phyloP scores from a whole-genome alignment of 805 yeast genomes.

The Hanseniaspora nectarophila region DNA sequence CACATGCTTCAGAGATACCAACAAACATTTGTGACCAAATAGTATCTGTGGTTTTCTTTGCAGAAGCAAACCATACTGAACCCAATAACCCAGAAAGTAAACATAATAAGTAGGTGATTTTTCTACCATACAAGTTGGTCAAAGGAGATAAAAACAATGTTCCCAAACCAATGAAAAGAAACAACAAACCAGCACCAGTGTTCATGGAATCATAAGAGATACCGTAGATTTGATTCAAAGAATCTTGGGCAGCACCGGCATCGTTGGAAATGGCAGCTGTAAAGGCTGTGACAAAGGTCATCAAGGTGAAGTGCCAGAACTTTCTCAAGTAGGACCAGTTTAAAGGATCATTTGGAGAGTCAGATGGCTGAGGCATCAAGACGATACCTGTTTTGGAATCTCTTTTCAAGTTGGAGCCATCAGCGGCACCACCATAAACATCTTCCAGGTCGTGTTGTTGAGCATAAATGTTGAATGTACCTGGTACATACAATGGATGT shows the following conservation, averaged over 20 bases:
- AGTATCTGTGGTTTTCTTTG: constrained; percentile 45
- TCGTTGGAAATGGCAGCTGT: constrained; percentile 66
- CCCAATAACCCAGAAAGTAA: constrained; percentile 50
- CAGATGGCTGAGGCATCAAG: constrained; percentile 52
- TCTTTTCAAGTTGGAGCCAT: constrained; percentile 28
- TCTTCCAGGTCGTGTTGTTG: constrained; percentile 27
- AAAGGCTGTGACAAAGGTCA: constrained; percentile 50
- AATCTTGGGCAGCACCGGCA: constrained; percentile 61
- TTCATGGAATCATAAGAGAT: constrained; percentile 60
- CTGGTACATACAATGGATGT: constrained; percentile 41
- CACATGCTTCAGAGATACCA: constrained; percentile 70
- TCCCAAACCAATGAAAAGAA: constrained; percentile 56
- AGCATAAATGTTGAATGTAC: constrained; percentile 42
- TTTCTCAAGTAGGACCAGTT: constrained; percentile 40
- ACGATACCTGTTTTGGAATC: constrained; percentile 29
- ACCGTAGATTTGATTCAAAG: constrained; percentile 48
- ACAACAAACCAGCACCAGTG: constrained; percentile 69
- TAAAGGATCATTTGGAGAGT: constrained; percentile 52
- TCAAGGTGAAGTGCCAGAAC: constrained; percentile 38
- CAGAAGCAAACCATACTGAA: constrained; percentile 56
- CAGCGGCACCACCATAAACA: constrained; percentile 20
- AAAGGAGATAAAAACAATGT: constrained; percentile 56
- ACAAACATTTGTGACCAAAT: constrained; percentile 71
- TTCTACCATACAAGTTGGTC: constrained; percentile 57
- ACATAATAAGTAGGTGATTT: constrained; percentile 51